Evolutionary conservation across 129 eudicot species (phyloP), one percentile per base, ranked within the genome.

Genomic region (Mikania micrantha): DNA sequence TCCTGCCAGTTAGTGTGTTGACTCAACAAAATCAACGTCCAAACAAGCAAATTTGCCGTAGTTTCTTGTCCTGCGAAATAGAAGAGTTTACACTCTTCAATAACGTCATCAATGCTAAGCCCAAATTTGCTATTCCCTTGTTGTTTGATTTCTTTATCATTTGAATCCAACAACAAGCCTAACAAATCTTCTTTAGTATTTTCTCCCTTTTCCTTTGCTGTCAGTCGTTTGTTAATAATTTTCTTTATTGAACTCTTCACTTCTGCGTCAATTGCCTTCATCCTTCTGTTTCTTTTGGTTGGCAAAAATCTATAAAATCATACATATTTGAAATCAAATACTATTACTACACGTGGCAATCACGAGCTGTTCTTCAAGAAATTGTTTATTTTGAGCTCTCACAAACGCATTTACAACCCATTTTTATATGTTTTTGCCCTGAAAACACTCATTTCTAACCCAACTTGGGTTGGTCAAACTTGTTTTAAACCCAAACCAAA

Each of bases 41-140:
- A 71, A 25, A 29, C 60, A 9, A 71, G 76, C 45, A 71, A 42
- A 42, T 41, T 59, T 29, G 76, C 60, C 3, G 68, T 71, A 8
- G 76, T 71, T 34, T 60, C 76, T 60, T 71, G 76, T 17, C 76
- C 76, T 27, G 76, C 68, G 60, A 71, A 41, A 58, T 71, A 71
- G 32, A 71, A 71, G 21, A 71, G 45, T 31, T 71, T 71, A 35
- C 76, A 71, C 36, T 71, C 71, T 59, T 71, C 76, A 27, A 71
- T 71, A 11, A 71, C 60, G 9, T 71, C 68, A 15, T 69, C 74
- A 54, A 54, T 54, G 29, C 27, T 69, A 38, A 69, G 74, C 15
- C 74, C 74, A 38, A 10, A 69, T 4, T 24, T 39, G 1, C 1
- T 38, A 24, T 54, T 27, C 40, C 74, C 65, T 36, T 69, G 64